A percentile compares a stretch with the other conserved stretches of the same genome.
phyloP scores from a whole-genome alignment of 2,329 filamentous ascomycete species.

The Lasiodiplodia gonubiensis region DNA sequence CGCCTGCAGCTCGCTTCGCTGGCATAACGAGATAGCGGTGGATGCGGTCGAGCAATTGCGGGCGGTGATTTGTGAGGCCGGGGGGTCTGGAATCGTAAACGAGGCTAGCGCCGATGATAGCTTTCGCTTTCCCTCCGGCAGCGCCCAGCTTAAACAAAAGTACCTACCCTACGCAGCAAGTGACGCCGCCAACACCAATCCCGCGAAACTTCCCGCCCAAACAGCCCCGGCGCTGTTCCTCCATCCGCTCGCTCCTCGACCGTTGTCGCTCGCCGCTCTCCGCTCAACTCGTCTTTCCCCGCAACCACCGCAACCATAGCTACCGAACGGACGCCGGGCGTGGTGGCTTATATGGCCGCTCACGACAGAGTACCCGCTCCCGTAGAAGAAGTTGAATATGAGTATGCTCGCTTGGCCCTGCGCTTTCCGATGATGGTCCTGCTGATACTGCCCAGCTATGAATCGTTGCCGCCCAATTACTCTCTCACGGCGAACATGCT shows the following conservation, averaged over 20 bases:
- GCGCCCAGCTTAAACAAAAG: conserved; percentile 27
- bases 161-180: conserved; percentile 4
- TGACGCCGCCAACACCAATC: conserved; percentile 8
- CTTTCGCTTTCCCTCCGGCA: conserved; percentile 25
- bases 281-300: conserved; percentile 11
- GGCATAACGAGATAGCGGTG: not conserved
- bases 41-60: not conserved
- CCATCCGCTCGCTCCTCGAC: conserved; percentile 26
- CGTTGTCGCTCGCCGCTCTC: not conserved
- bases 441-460: conserved; percentile 67
- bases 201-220: conserved; percentile 2
- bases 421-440: conserved; percentile 6
- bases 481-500: conserved; percentile 93
- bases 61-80: conserved; percentile 24
- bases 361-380: conserved; percentile 42
- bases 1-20: not conserved
- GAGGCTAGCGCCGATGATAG: conserved; percentile 22
- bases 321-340: conserved; percentile 44
- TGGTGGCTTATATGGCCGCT: conserved; percentile 49
- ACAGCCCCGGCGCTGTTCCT: conserved; percentile 1
- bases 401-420: conserved; percentile 40
- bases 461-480: conserved; percentile 92
- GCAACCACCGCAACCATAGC: conserved; percentile 32
- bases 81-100: conserved; percentile 26
- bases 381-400: conserved; percentile 48